Evolutionary conservation across 495 filamentous ascomycete genomes (phyloP).

Genomic region (Halenospora varia): DNA sequence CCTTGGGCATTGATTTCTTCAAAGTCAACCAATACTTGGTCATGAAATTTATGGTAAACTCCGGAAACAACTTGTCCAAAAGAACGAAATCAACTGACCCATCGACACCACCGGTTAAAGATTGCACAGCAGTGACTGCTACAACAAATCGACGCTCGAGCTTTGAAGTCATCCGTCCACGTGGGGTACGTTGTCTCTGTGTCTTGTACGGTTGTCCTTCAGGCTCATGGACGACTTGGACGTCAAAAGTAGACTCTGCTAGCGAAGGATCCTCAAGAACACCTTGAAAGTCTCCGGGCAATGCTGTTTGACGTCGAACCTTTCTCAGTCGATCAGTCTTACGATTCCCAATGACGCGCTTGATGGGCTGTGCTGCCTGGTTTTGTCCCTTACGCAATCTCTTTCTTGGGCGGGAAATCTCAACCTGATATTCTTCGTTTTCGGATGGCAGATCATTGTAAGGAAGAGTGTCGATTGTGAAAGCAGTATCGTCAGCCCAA

Average conservation of each 20-base stretch:
- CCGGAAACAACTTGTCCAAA: constrained; percentile 60
- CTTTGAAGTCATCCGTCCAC: not conserved
- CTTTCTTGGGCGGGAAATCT: constrained; percentile 8
- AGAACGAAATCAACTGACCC: constrained; percentile 70
- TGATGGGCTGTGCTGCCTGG: not conserved
- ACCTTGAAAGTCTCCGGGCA: constrained; percentile 17
- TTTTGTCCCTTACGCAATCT: not conserved
- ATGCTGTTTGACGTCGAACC: constrained; percentile 11
- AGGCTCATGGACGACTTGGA: constrained; percentile 19
- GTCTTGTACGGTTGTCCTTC: constrained; percentile 21
- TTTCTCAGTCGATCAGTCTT: not conserved
- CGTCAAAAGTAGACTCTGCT: constrained; percentile 2
- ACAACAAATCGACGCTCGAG: constrained; percentile 49
- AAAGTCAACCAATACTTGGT: constrained; percentile 53
- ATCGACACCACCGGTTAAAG: constrained; percentile 69
- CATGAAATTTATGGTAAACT: constrained; percentile 52
- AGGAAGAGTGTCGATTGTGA: constrained; percentile 38
- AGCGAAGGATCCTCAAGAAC: constrained; percentile 6
- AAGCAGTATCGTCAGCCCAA: constrained; percentile 7
- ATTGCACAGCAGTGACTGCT: constrained; percentile 69
- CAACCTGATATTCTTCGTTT: constrained; percentile 20
- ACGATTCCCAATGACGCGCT: not conserved
- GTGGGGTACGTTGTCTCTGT: constrained; percentile 23
- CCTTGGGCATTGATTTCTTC: constrained; percentile 53
- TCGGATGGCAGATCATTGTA: constrained; percentile 24